These are phyloP conservation scores for Plantago coronopus DNA, from an alignment of 305 asterid genomes.

Conservation along the genomic window DNA sequence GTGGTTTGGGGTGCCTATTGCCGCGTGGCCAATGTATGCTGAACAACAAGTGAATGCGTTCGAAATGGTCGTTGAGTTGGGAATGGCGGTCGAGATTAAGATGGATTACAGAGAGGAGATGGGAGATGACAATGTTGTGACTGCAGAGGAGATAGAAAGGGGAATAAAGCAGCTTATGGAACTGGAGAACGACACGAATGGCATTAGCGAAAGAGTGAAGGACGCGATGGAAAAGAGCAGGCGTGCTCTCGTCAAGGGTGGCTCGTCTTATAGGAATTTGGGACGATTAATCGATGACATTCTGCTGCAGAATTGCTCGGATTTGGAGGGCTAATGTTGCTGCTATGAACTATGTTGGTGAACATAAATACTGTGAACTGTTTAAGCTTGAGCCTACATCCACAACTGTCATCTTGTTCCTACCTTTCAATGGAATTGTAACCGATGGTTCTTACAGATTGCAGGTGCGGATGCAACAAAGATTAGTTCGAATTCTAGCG, in stretches of 20 bases:
- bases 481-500: too few relatives aligned
- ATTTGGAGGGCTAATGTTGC: too few relatives aligned
- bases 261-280: conserved; percentile 32
- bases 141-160: conserved; percentile 32
- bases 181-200: conserved; percentile 13
- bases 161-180: conserved; percentile 37
- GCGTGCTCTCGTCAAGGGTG: conserved; percentile 33
- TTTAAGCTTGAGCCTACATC: too few relatives aligned
- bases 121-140: conserved; percentile 24
- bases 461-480: too few relatives aligned
- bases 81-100: conserved; percentile 36
- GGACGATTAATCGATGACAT: conserved; percentile 13
- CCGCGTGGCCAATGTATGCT: conserved; percentile 50
- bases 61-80: conserved; percentile 40
- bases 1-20: conserved; percentile 54
- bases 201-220: conserved; percentile 33
- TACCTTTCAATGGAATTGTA: too few relatives aligned
- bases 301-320: not conserved
- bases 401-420: too few relatives aligned
- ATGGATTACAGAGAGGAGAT: conserved; percentile 33
- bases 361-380: too few relatives aligned
- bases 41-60: conserved; percentile 59
- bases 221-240: conserved; percentile 41
- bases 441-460: too few relatives aligned
- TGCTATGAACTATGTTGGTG: too few relatives aligned